phyloP scores from a whole-genome alignment of 2,329 filamentous ascomycete species.

The Xylariaceae sp. region DNA sequence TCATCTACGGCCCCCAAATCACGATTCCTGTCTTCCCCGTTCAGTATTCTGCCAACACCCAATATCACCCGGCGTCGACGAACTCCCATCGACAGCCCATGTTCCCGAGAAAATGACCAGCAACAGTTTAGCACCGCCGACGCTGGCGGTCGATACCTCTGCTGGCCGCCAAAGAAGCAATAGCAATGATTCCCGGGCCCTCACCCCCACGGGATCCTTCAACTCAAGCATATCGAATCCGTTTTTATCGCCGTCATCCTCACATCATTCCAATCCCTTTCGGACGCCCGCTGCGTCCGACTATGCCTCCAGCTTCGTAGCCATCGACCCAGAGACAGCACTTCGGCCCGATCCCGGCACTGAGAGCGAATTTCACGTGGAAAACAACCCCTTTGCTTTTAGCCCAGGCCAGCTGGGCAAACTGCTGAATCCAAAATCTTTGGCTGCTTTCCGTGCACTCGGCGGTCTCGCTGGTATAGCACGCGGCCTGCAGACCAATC shows the following conservation, averaged over 20 bases:
- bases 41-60: no score
- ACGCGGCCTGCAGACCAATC: constrained; percentile 59
- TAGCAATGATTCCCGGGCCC: constrained; percentile 19
- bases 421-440: constrained; percentile 66
- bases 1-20: no score
- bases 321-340: constrained; percentile 35
- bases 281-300: constrained; percentile 22
- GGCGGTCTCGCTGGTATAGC: constrained; percentile 64
- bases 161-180: constrained; percentile 14
- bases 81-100: no score
- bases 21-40: no score
- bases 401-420: constrained; percentile 67
- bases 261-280: constrained; percentile 20
- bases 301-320: constrained; percentile 21
- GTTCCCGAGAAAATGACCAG: no score
- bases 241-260: constrained; percentile 22
- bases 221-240: constrained; percentile 25
- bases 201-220: constrained; percentile 22
- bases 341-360: constrained; percentile 62
- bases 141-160: constrained; percentile 20
- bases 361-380: constrained; percentile 60
- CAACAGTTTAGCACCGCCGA: constrained; percentile 21
- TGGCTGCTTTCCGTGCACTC: constrained; percentile 61
- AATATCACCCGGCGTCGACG: no score
- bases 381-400: constrained; percentile 67